Evolutionary conservation across 1,284 basidiomycete species (phyloP).

Genomic region (Trichosporon sp.): DNA sequence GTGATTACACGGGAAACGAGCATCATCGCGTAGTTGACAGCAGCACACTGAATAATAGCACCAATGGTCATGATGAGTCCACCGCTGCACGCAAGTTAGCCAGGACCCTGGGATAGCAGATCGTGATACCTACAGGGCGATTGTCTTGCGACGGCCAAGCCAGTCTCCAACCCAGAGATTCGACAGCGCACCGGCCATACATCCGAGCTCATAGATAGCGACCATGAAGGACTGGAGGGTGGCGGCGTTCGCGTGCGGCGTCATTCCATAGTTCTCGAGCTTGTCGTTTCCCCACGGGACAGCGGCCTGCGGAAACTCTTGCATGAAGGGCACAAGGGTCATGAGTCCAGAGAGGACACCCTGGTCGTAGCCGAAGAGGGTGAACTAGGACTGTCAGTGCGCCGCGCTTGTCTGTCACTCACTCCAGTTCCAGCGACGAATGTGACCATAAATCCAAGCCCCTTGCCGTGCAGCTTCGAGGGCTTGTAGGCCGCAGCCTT

Average conservation of each 20-base stretch:
- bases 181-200: slow-evolving; percentile 47
- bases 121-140: slow-evolving; percentile 6
- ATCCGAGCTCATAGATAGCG: slow-evolving; percentile 50
- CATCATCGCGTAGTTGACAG: slow-evolving; percentile 47
- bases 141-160: slow-evolving; percentile 39
- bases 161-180: slow-evolving; percentile 48
- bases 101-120: neutral
- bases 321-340: slow-evolving; percentile 33
- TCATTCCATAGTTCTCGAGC: slow-evolving; percentile 1
- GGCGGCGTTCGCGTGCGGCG: slow-evolving; percentile 19
- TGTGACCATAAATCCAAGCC: slow-evolving; percentile 15
- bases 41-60: slow-evolving; percentile 48
- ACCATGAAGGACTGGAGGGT: slow-evolving; percentile 43
- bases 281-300: slow-evolving; percentile 1
- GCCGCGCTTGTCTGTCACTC: neutral
- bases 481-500: slow-evolving; percentile 10
- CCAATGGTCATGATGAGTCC: slow-evolving; percentile 49
- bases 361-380: slow-evolving; percentile 34
- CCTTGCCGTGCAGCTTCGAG: slow-evolving; percentile 11
- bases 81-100: slow-evolving; percentile 18
- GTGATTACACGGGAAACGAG: slow-evolving; percentile 50
- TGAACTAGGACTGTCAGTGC: slow-evolving; percentile 1
- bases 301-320: slow-evolving; percentile 25
- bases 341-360: slow-evolving; percentile 47
- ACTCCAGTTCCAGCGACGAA: slow-evolving; percentile 20